Conservation (phyloP, 441 rosid species). For the Euphorbia corollata region DNA sequence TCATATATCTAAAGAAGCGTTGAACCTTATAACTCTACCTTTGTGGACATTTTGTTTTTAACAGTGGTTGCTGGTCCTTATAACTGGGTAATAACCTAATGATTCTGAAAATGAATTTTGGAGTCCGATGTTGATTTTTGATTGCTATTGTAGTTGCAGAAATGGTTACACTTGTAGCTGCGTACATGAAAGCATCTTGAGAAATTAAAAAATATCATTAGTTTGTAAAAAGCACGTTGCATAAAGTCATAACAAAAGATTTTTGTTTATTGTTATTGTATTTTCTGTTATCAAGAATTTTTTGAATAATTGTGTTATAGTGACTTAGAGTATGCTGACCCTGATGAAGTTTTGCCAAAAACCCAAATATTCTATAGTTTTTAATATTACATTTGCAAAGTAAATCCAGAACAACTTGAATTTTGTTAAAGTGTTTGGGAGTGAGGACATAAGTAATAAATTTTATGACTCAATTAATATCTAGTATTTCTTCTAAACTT, state of each 20-base stretch:
- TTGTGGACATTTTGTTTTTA: not conserved
- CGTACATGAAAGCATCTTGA: conserved; percentile 4
- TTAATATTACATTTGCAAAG: not conserved
- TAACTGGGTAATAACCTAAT: not conserved
- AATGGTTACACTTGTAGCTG: not conserved
- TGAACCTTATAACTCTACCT: not conserved
- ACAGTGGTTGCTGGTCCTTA: not conserved
- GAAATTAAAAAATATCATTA: not conserved
- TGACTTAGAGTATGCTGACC: not conserved
- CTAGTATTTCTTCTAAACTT: conserved; percentile 1
- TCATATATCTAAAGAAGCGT: not conserved
- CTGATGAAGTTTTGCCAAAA: not conserved
- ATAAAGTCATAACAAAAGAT: not conserved
- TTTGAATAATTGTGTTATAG: not conserved
- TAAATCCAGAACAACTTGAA: not conserved
- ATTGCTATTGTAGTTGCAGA: not conserved
- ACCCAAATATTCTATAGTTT: not conserved
- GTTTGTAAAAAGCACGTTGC: not conserved
- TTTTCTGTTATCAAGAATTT: not conserved
- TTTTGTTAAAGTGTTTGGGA: not conserved
- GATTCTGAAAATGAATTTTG: not conserved
- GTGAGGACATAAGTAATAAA: not conserved
- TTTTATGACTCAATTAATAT: conserved; percentile 5
- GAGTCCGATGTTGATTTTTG: not conserved
- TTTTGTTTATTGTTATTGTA: not conserved